phyloP scores from a whole-genome alignment of 169 alveolate species.

The Ichthyophthirius multifiliis region DNA sequence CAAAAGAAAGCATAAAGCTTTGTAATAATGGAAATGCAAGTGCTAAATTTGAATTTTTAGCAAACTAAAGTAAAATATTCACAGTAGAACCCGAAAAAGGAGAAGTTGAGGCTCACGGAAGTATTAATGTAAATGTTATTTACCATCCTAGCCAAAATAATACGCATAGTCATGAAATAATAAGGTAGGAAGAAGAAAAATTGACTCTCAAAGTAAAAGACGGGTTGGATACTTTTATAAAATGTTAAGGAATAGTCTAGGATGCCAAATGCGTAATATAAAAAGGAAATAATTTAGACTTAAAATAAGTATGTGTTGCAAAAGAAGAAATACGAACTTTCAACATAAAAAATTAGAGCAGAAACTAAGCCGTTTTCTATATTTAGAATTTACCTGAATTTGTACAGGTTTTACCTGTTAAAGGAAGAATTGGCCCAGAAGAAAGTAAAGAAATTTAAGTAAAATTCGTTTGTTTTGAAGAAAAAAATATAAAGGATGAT shows the following conservation, averaged over 20 bases:
- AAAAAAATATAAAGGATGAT: constrained; percentile 66
- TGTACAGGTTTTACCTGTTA: constrained; percentile 48
- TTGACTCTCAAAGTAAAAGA: constrained; percentile 48
- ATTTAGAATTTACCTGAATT: constrained; percentile 39
- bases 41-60: constrained; percentile 70
- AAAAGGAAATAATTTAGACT: constrained; percentile 47
- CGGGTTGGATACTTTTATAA: constrained; percentile 41
- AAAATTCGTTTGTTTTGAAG: constrained; percentile 61
- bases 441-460: constrained; percentile 53
- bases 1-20: constrained; percentile 55
- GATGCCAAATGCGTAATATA: constrained; percentile 63
- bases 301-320: constrained; percentile 59
- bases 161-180: too few species aligned
- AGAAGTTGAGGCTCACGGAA: constrained; percentile 44
- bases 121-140: constrained; percentile 30
- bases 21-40: constrained; percentile 81
- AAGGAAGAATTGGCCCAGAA: constrained; percentile 75
- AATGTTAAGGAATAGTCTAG: constrained; percentile 55
- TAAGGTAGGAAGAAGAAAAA: constrained; percentile 58
- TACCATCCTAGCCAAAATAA: constrained; percentile 54
- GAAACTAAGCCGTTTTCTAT: constrained; percentile 58
- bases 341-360: constrained; percentile 48
- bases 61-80: constrained; percentile 28
- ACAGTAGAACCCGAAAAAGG: constrained; percentile 44
- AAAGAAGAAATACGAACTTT: constrained; percentile 51